phyloP scores from a whole-genome alignment of 2,329 filamentous ascomycete species.

The Colletotrichum coccodes region DNA sequence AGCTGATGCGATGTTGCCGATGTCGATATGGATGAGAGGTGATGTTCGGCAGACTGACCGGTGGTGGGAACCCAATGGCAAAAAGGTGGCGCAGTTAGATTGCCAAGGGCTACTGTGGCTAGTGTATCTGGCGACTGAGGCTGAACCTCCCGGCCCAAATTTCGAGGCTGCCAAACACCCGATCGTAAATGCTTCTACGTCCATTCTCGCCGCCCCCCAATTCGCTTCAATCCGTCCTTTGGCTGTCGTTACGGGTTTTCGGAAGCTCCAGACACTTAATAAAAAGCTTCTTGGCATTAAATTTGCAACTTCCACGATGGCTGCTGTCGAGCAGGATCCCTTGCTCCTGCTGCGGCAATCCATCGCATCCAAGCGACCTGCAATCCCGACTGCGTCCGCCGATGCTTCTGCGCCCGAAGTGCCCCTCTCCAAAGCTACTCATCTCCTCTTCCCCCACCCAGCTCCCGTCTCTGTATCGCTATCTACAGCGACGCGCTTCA shows the following conservation, averaged over 20 bases:
- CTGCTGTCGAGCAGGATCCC: conserved; percentile 74
- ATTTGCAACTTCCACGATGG: conserved; percentile 55
- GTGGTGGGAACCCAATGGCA: neutral
- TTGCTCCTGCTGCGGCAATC: conserved; percentile 86
- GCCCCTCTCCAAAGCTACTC: conserved; percentile 77
- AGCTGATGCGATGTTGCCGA: neutral
- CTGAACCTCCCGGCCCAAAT: conserved; percentile 23
- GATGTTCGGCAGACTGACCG: neutral
- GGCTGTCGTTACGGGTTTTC: neutral
- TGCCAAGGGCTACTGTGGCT: neutral
- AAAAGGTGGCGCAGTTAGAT: neutral
- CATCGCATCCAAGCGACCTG: conserved; percentile 76
- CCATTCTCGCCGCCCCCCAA: conserved; percentile 1
- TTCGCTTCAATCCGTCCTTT: neutral
- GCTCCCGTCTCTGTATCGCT: conserved; percentile 73
- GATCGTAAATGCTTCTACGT: neutral
- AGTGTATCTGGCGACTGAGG: neutral
- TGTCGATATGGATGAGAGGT: too few relatives aligned
- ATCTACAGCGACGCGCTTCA: conserved; percentile 83
- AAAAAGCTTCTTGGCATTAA: neutral
- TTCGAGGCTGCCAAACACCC: conserved; percentile 9
- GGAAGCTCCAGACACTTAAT: neutral
- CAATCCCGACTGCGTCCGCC: conserved; percentile 78
- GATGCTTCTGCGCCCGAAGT: conserved; percentile 72
- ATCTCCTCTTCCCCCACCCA: conserved; percentile 77